Evolutionary conservation across 2,329 filamentous ascomycete genomes (phyloP), one percentile per base, ranked within the genome.

Genomic region (Exophiala phaeomuriformis): DNA sequence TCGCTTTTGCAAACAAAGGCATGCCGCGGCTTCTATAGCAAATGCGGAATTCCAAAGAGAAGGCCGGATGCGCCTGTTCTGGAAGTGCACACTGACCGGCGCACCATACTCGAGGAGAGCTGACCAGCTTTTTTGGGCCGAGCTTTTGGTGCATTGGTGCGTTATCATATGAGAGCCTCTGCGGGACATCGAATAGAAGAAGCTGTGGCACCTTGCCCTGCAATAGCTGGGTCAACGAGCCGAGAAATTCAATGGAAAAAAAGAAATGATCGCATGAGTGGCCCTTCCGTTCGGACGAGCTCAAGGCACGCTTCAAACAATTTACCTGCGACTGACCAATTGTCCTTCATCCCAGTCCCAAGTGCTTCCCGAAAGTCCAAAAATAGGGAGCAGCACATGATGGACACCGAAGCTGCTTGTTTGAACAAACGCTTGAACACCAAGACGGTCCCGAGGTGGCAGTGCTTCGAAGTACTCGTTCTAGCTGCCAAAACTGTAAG

Each of bases 1-100:
- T 57, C 57, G 54, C 49, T 47, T 19, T 32, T 59, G 54, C 57
- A 59, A 59, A 59, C 57, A 55, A 43, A 48, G 31, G 30, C 32
- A 40, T 37, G 30, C 49, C 49, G 31, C 35, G 44, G 35, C 33
- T 29, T 52, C 46, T 46, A 43, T 42, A 51, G 37, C 55, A 48
- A 57, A 51, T 41, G 35, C 30, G 33, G 36, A 50, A 40, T 51
- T 41, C 36, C 27, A 32, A 46, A 35, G 7, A 33, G 32, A 31
- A 27, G 30, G 43, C 41, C 40, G 30, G 44, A 19, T 5, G 35
- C 43, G 40, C n/a, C 12, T 41, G 19, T 52, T 43, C 36, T 36
- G 28, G 2, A 10, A 40, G n/a, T 41, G 29, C 30, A 44, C 31
- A 50, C 47, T 52, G 33, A 49, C 30, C 49, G 45, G 30, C 19